A percentile compares a stretch with the other conserved stretches of the same genome.
These are phyloP conservation scores for Candolleomyces eurysporus DNA, from an alignment of 768 basidiomycete genomes.

Conservation along the genomic window DNA sequence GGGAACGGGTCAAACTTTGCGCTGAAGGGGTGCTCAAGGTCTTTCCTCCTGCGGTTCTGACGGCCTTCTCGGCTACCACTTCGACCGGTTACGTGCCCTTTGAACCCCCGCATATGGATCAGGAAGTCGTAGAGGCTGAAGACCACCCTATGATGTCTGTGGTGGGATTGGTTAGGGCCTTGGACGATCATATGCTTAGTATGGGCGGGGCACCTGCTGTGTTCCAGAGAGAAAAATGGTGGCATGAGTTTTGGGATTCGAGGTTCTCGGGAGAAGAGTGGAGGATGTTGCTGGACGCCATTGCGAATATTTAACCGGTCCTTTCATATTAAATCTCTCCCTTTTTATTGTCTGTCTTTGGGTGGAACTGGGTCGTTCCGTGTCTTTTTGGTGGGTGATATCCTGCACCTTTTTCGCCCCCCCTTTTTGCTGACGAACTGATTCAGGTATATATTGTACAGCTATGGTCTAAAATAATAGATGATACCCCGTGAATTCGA, in stretches of 20 bases:
- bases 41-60: conserved; percentile 16
- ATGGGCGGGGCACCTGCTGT: conserved; percentile 20
- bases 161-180: conserved; percentile 10
- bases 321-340: background rate
- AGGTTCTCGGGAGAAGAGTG: conserved; percentile 21
- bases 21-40: conserved; percentile 28
- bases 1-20: conserved; percentile 27
- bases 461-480: no score
- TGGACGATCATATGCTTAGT: conserved; percentile 15
- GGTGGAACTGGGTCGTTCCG: background rate
- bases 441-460: no score
- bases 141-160: conserved; percentile 22
- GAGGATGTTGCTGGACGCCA: conserved; percentile 12
- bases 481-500: no score
- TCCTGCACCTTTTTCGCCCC: no score
- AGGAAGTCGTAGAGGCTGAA: conserved; percentile 13
- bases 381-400: no score
- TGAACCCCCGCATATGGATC: conserved; percentile 5
- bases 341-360: background rate
- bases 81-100: background rate
- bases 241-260: conserved; percentile 23
- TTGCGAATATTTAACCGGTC: background rate
- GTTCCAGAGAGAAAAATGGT: conserved; percentile 17
- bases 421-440: no score
- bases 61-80: background rate